Base-by-base conservation (phyloP, 2,329 filamentous ascomycete genomes). In the Pseudogymnoascus destructans region DNA sequence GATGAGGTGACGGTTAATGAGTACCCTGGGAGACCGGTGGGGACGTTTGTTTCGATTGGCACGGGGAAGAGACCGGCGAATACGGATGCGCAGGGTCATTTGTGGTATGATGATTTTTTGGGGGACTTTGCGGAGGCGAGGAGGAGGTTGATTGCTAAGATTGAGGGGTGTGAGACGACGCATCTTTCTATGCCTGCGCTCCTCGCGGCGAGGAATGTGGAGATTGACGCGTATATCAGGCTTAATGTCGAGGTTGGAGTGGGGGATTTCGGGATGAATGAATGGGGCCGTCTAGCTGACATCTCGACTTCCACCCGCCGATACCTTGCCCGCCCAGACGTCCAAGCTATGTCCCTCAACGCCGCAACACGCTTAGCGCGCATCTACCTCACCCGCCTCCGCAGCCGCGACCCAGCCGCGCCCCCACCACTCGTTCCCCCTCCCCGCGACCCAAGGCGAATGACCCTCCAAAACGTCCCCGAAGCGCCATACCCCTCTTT, bases 241-340 rank as follows among this genome's bases (percentile, higher is more conserved):
- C 76, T 97, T n/a, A 98, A 98, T 63, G 93, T 97, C 38, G 91
- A 97, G 68, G 85, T 95, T 13, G 93, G 92, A 1, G 91, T 97
- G 2, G 91, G 92, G 57, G 93, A 97, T 68, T 97, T 96, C 70
- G 92, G 88, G 57, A 97, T 98, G 90, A 98, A 97, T 69, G 93
- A 97, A 70, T 98, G 93, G 93, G 82, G 89, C 66, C 82, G 91
- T 3, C 75, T 97, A n/a, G 86, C 88, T 23, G 92, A 96, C 57
- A 97, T 98, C 73, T 95, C 89, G 74, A 96, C 89, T 11, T 86
- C 86, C 68, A 98, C 93, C 0, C 81, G 88, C 64, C 82, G 86
- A 62, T 98, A 97, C 69, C 79, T 98, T 57, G 75, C 78, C 6
- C 85, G 85, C 61, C 77, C 79, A 9, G 82, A 83, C 0, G 85